A percentile compares a stretch with the other conserved stretches of the same genome.
Evolutionary conservation across 345 rosid genomes (phyloP).

Genomic region (Barbarea vulgaris): DNA sequence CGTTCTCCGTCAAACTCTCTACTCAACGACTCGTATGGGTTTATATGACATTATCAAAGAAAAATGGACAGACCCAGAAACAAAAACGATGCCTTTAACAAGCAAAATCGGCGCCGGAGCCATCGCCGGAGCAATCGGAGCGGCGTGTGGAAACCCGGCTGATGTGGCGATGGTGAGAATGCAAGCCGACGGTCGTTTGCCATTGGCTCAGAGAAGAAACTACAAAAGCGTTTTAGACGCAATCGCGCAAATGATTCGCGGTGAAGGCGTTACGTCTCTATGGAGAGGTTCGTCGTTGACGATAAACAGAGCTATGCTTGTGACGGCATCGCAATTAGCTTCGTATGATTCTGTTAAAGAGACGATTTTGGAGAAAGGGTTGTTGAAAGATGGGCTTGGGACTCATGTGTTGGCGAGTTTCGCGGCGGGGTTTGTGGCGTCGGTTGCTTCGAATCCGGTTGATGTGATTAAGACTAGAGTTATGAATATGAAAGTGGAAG

Average conservation of each 20-base stretch:
- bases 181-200: slow-evolving; percentile 93
- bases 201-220: slow-evolving; percentile 61
- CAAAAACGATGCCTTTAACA: slow-evolving; percentile 54
- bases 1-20: slow-evolving; percentile 79
- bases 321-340: slow-evolving; percentile 84
- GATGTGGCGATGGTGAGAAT: slow-evolving; percentile 95
- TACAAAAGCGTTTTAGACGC: slow-evolving; percentile 83
- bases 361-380: slow-evolving; percentile 50
- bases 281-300: slow-evolving; percentile 89
- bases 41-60: slow-evolving; percentile 69
- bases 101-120: slow-evolving; percentile 64
- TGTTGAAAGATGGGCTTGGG: slow-evolving; percentile 67
- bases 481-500: slow-evolving; percentile 82
- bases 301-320: slow-evolving; percentile 85
- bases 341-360: slow-evolving; percentile 84
- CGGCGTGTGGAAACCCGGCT: slow-evolving; percentile 85
- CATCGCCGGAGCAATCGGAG: slow-evolving; percentile 81
- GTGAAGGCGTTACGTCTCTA: slow-evolving; percentile 75
- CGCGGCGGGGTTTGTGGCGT: slow-evolving; percentile 85
- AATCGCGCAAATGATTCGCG: slow-evolving; percentile 59
- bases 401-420: slow-evolving; percentile 84
- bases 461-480: slow-evolving; percentile 90
- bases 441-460: slow-evolving; percentile 76
- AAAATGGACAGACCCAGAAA: slow-evolving; percentile 73
- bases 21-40: slow-evolving; percentile 90